Evolutionary conservation across 1,284 basidiomycete genomes (phyloP).

Genomic region (Malassezia cuniculi): DNA sequence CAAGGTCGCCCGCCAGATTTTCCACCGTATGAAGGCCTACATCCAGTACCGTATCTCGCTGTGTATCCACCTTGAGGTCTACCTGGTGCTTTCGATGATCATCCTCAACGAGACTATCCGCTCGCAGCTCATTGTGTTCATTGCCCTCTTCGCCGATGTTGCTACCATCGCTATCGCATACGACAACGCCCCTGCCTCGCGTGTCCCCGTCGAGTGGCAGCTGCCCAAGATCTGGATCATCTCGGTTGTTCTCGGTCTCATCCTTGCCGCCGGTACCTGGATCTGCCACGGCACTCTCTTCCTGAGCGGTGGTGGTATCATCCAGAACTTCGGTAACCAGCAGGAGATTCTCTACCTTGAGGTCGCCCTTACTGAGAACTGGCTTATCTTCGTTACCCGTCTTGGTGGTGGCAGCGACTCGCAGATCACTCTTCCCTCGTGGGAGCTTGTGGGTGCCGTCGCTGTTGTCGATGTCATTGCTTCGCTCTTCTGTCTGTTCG

Average conservation of each 20-base stretch:
- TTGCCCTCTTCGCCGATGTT: conserved; percentile 52
- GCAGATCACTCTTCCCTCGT: conserved; percentile 48
- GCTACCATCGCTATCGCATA: conserved; percentile 52
- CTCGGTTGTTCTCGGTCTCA: conserved; percentile 47
- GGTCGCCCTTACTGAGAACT: conserved; percentile 53
- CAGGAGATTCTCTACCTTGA: conserved; percentile 53
- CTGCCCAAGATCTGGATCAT: conserved; percentile 53
- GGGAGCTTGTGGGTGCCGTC: conserved; percentile 50
- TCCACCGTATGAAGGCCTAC: conserved; percentile 53
- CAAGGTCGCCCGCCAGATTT: conserved; percentile 53
- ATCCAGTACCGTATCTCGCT: conserved; percentile 47
- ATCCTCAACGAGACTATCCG: conserved; percentile 53
- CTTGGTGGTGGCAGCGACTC: conserved; percentile 42
- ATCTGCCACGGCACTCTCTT: conserved; percentile 51
- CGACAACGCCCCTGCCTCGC: conserved; percentile 50
- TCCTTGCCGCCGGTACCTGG: conserved; percentile 52
- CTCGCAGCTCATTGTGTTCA: conserved; percentile 52
- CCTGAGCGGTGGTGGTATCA: conserved; percentile 49
- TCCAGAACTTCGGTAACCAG: conserved; percentile 51
- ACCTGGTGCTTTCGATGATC: conserved; percentile 50
- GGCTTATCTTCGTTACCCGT: conserved; percentile 51
- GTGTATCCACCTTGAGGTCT: conserved; percentile 53
- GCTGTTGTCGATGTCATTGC: conserved; percentile 51
- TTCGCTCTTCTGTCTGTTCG: conserved; percentile 50
- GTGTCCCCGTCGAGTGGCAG: conserved; percentile 53